Evolutionary conservation across 495 filamentous ascomycete species (phyloP).

Genomic region (Penicillium paxilli): DNA sequence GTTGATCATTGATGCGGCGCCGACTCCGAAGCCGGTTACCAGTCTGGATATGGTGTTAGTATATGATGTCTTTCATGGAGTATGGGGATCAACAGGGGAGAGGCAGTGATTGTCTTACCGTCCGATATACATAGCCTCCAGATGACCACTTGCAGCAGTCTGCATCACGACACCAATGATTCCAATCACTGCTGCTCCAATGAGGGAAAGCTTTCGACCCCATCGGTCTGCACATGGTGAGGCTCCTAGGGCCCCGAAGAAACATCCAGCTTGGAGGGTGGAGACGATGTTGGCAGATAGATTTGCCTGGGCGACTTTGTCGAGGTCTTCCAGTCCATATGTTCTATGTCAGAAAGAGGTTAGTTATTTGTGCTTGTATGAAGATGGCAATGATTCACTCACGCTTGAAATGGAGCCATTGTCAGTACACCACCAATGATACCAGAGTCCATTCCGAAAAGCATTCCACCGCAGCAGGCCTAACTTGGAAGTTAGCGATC

Average conservation of each 20-base stretch:
- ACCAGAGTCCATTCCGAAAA: slow-evolving; percentile 67
- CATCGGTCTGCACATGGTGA: slow-evolving; percentile 56
- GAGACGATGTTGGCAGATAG: slow-evolving; percentile 54
- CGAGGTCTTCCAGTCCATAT: slow-evolving; percentile 56
- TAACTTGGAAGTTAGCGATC: slow-evolving; percentile 21
- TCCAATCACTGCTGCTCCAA: slow-evolving; percentile 44
- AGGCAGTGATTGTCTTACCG: slow-evolving; percentile 40
- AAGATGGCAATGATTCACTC: not conserved
- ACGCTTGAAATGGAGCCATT: slow-evolving; percentile 61
- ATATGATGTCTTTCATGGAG: not conserved
- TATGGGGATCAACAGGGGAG: no score
- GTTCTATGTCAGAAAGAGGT: slow-evolving; percentile 28
- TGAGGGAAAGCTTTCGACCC: slow-evolving; percentile 55
- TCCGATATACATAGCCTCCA: slow-evolving; percentile 61
- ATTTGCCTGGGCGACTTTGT: slow-evolving; percentile 44
- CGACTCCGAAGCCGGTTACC: slow-evolving; percentile 65
- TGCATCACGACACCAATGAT: slow-evolving; percentile 62
- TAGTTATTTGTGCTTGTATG: not conserved
- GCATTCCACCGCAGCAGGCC: slow-evolving; percentile 78
- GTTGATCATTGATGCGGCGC: slow-evolving; percentile 63
- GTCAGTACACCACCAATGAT: slow-evolving; percentile 72
- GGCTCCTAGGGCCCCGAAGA: slow-evolving; percentile 62
- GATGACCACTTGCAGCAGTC: slow-evolving; percentile 54
- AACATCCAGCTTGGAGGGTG: slow-evolving; percentile 68
- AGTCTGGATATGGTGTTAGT: slow-evolving; percentile 36